Evolutionary conservation across 2,329 filamentous ascomycete species (phyloP).

Genomic region (Diaporthe velutina): DNA sequence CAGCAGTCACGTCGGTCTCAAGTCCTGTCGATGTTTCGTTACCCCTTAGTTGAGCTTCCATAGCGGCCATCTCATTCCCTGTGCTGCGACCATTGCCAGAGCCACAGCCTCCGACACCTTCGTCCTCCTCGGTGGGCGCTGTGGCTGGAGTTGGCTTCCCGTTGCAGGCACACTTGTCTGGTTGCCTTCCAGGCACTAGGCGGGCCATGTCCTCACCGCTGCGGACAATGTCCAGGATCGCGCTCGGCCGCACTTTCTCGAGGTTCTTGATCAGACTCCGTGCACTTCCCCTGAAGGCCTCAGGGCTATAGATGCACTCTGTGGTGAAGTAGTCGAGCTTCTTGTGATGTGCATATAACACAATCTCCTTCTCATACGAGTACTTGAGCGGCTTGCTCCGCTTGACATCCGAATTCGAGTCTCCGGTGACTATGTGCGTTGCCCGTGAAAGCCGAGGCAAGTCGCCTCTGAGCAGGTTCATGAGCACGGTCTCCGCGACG

Average conservation of each 20-base stretch:
- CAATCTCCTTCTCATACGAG: constrained; percentile 98
- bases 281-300: constrained; percentile 94
- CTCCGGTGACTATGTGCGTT: constrained; percentile 89
- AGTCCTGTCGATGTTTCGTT: constrained; percentile 66
- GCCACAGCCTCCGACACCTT: constrained; percentile 80
- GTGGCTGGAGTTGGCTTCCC: constrained; percentile 54
- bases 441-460: constrained; percentile 87
- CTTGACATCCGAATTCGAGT: constrained; percentile 86
- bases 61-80: constrained; percentile 83
- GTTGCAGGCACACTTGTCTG: constrained; percentile 61
- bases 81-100: constrained; percentile 74
- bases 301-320: constrained; percentile 97
- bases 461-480: constrained; percentile 95
- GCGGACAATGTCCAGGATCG: constrained; percentile 92
- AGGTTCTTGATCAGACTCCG: constrained; percentile 94
- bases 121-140: constrained; percentile 65
- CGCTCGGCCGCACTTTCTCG: constrained; percentile 91
- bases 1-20: constrained; percentile 75
- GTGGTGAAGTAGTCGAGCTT: constrained; percentile 98
- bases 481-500: constrained; percentile 95
- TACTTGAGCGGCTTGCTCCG: constrained; percentile 98
- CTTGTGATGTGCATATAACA: constrained; percentile 96
- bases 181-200: constrained; percentile 76
- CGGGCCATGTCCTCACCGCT: constrained; percentile 97
- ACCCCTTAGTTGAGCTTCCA: constrained; percentile 79